phyloP scores from a whole-genome alignment of 768 basidiomycete genomes.

The Amanita brunnescens region DNA sequence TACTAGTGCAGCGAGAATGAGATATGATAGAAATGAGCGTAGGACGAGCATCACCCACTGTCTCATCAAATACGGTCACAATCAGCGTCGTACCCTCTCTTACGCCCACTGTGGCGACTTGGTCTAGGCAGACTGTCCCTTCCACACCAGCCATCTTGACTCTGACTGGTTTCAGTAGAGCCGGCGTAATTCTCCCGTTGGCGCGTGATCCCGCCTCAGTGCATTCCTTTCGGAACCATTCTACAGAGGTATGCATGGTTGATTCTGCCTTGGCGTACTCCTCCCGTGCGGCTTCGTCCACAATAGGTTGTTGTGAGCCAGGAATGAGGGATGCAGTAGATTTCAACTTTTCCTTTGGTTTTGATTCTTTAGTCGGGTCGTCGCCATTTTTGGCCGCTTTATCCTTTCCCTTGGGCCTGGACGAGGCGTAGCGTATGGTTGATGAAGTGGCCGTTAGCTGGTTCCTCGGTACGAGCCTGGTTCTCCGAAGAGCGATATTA shows the following conservation, averaged over 20 bases:
- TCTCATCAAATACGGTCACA: slow-evolving; percentile 71
- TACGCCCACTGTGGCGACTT: slow-evolving; percentile 74
- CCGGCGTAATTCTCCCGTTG: slow-evolving; percentile 68
- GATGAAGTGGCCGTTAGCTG: not conserved
- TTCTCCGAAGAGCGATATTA: not conserved
- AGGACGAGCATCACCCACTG: slow-evolving; percentile 37
- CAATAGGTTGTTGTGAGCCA: slow-evolving; percentile 55
- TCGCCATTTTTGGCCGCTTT: not conserved
- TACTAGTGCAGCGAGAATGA: slow-evolving; percentile 28
- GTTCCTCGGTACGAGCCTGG: not conserved
- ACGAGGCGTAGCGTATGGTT: slow-evolving; percentile 1
- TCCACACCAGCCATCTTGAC: slow-evolving; percentile 36
- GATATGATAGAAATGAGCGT: slow-evolving; percentile 1
- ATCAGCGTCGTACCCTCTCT: slow-evolving; percentile 67
- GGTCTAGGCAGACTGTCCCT: slow-evolving; percentile 40
- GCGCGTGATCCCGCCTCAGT: slow-evolving; percentile 65
- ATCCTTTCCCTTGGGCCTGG: too few species aligned
- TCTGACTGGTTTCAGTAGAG: slow-evolving; percentile 58
- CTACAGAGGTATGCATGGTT: slow-evolving; percentile 57
- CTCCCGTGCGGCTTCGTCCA: slow-evolving; percentile 39
- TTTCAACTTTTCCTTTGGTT: slow-evolving; percentile 28
- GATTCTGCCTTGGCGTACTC: slow-evolving; percentile 58
- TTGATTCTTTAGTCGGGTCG: not conserved
- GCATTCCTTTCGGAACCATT: slow-evolving; percentile 72
- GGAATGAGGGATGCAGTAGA: slow-evolving; percentile 58